Evolutionary conservation across 495 filamentous ascomycete genomes (phyloP), one percentile per base, ranked within the genome.

Genomic region (Aspergillus panamensis): DNA sequence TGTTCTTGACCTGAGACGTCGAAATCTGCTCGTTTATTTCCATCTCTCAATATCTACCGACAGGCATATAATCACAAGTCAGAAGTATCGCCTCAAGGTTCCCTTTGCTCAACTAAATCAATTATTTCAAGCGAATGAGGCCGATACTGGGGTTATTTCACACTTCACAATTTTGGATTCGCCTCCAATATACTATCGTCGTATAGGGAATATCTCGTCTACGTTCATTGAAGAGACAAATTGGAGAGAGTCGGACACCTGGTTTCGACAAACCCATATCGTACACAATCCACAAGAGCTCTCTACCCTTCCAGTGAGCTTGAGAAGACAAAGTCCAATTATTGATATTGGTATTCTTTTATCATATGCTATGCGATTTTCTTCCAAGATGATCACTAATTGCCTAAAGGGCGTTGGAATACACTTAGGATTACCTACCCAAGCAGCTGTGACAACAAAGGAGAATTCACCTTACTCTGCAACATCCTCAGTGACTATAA

Each of bases 201-300:
- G 84, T 58, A 67, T 79, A 6, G 62, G 70, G 1, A 64, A 84
- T 30, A 63, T 70, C 14, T 60, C 43, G 3, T 58, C 48, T 29
- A 74, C 73, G 0, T 77, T 82, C 51, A 77, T 73, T 13, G 67
- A 67, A 8, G 57, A 66, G 0, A 70, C 51, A 13, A 69, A 30
- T 35, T 97, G 92, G 92, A 77, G 66, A 31, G 84, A 87, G 13
- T 72, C 72, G 20, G 84, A 92, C 60, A 70, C 80, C 8, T 97
- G 92, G 92, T 82, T 78, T 40, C 80, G 94, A 13, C 87, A 88
- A 52, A 90, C 90, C 0, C 78, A 88, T 33, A 82, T 97, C 44
- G 75, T 81, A 3, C 77, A 80, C 50, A 69, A 82, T 55, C 70
- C 73, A 0, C 48, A 65, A 25, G 62, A 58, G 29, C 57, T 66